Percentiles rank a stretch among this genome's conserved stretches.
Conservation (phyloP, 2,329 filamentous ascomycete genomes). For the Aspergillus amoenus region DNA sequence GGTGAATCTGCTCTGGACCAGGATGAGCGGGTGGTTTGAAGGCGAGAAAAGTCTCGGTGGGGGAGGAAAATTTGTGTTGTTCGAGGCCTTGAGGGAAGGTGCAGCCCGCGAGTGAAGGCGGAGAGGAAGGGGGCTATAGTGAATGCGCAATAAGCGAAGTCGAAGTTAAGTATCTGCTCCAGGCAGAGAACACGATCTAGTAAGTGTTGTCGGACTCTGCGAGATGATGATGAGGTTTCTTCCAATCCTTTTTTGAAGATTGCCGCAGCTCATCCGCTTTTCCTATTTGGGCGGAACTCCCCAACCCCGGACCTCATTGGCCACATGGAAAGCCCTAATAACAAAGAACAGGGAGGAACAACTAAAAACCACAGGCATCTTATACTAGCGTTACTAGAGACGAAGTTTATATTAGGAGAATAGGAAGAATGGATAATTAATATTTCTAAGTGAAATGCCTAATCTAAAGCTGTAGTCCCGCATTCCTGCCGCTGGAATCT, state of each 20-base stretch:
- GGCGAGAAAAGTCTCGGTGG: slow-evolving; percentile 19
- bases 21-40: slow-evolving; percentile 12
- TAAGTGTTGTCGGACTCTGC: slow-evolving; percentile 15
- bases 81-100: slow-evolving; percentile 25
- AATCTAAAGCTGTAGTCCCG: background rate
- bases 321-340: slow-evolving; percentile 15
- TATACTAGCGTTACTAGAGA: background rate
- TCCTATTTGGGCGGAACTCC: slow-evolving; percentile 23
- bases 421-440: background rate
- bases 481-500: slow-evolving; percentile 1
- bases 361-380: background rate
- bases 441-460: background rate
- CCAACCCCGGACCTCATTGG: slow-evolving; percentile 21
- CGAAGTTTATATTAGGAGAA: background rate
- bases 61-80: slow-evolving; percentile 24
- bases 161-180: slow-evolving; percentile 32
- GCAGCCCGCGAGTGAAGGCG: slow-evolving; percentile 19
- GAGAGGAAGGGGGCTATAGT: slow-evolving; percentile 14
- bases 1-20: slow-evolving; percentile 10
- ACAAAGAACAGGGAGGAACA: slow-evolving; percentile 6
- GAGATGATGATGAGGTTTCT: slow-evolving; percentile 33
- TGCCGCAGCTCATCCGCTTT: slow-evolving; percentile 24
- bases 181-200: slow-evolving; percentile 34
- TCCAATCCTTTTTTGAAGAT: slow-evolving; percentile 27
- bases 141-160: slow-evolving; percentile 8